phyloP scores from a whole-genome alignment of 2,329 filamentous ascomycete species.

The Fusarium algeriense region DNA sequence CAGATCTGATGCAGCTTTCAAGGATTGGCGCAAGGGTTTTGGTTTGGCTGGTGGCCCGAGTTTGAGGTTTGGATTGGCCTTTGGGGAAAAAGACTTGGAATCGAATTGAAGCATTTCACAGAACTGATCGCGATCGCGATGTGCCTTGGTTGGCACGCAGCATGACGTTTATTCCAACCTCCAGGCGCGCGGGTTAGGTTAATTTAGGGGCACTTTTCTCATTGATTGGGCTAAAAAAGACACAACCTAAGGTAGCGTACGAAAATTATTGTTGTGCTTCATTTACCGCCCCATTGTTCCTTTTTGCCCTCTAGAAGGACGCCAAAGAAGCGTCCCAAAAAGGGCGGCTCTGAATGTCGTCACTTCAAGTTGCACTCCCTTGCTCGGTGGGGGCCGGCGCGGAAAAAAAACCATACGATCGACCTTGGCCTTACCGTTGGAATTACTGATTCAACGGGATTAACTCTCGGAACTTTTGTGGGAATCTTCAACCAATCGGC shows the following conservation, averaged over 20 bases:
- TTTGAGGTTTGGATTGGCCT: slow-evolving; percentile 1
- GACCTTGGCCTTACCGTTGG: slow-evolving; percentile 16
- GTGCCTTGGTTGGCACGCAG: slow-evolving; percentile 27
- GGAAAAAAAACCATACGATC: slow-evolving; percentile 27
- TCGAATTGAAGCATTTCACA: slow-evolving; percentile 11
- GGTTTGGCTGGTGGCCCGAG: slow-evolving; percentile 1
- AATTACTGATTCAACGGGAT: slow-evolving; percentile 12
- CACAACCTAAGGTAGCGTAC: slow-evolving; percentile 20
- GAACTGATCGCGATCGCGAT: slow-evolving; percentile 15
- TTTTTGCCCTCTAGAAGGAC: not conserved
- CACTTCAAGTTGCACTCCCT: slow-evolving; percentile 10
- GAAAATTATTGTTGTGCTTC: not conserved
- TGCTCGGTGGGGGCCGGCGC: slow-evolving; percentile 21
- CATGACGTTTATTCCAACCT: slow-evolving; percentile 30
- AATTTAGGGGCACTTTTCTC: slow-evolving; percentile 14
- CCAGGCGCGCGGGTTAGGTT: slow-evolving; percentile 22
- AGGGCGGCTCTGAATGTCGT: slow-evolving; percentile 22
- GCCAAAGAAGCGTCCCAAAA: not conserved
- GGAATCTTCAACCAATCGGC: slow-evolving; percentile 14
- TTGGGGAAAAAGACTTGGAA: not conserved
- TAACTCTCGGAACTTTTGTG: slow-evolving; percentile 21
- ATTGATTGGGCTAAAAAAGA: slow-evolving; percentile 13
- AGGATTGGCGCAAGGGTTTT: slow-evolving; percentile 16
- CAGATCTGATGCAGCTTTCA: slow-evolving; percentile 27
- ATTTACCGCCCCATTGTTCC: slow-evolving; percentile 2